A percentile compares a stretch with the other conserved stretches of the same genome.
phyloP scores from a whole-genome alignment of 805 yeast species.

The Hanseniaspora lachancei region DNA sequence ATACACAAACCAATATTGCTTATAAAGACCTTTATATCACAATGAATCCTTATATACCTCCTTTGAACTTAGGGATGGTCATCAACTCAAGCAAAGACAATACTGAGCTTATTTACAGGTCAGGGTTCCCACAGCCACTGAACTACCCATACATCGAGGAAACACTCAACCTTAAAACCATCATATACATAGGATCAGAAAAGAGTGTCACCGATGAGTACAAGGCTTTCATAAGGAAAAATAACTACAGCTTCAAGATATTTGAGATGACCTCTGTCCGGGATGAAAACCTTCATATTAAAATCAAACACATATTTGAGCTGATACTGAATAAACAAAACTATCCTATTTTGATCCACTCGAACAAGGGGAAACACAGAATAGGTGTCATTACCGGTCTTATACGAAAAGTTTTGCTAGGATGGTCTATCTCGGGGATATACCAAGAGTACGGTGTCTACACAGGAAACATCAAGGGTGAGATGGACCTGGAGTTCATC shows the following conservation, averaged over 20 bases:
- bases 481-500: constrained; percentile 78
- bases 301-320: constrained; percentile 44
- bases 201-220: constrained; percentile 39
- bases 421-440: constrained; percentile 86
- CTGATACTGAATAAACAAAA: constrained; percentile 50
- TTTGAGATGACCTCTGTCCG: constrained; percentile 60
- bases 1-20: too few relatives aligned
- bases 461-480: constrained; percentile 80
- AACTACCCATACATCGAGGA: constrained; percentile 64
- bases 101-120: constrained; percentile 64
- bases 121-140: constrained; percentile 86
- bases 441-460: constrained; percentile 88
- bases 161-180: constrained; percentile 58
- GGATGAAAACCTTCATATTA: constrained; percentile 52
- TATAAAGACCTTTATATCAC: too few relatives aligned
- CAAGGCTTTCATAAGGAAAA: constrained; percentile 48
- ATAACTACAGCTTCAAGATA: constrained; percentile 43
- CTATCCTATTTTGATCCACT: constrained; percentile 79
- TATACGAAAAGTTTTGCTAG: constrained; percentile 72
- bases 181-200: constrained; percentile 73
- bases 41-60: constrained; percentile 50
- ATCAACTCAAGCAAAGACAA: constrained; percentile 31
- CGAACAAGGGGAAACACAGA: constrained; percentile 94
- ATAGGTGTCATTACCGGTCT: constrained; percentile 90
- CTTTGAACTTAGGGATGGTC: constrained; percentile 78